phyloP scores from a whole-genome alignment of 345 rosid species.

The Arabidopsis thaliana region DNA sequence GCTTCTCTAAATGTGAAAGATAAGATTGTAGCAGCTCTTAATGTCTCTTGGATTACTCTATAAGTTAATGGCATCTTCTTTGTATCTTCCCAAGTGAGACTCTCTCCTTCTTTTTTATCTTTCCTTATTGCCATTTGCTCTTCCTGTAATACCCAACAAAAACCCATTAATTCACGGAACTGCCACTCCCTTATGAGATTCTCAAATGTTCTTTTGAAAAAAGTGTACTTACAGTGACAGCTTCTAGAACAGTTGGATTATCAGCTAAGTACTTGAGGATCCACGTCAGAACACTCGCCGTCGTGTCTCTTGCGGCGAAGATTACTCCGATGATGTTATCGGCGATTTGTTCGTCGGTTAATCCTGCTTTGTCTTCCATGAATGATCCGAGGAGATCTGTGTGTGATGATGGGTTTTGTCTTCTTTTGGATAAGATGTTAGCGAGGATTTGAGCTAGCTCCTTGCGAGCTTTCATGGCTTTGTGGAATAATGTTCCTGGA shows the following conservation, averaged over 20 bases:
- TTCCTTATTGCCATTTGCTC: slow-evolving; percentile 70
- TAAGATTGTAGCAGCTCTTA: slow-evolving; percentile 80
- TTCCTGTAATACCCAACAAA: slow-evolving; percentile 52
- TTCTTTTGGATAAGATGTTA: slow-evolving; percentile 58
- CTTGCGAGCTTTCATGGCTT: slow-evolving; percentile 93
- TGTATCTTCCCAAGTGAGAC: slow-evolving; percentile 71
- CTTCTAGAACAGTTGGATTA: slow-evolving; percentile 68
- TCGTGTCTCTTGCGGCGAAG: slow-evolving; percentile 91
- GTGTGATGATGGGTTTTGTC: slow-evolving; percentile 52
- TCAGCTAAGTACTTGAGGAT: slow-evolving; percentile 82
- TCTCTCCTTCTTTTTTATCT: slow-evolving; percentile 54
- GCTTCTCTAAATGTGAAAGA: slow-evolving; percentile 95
- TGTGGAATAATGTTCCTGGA: slow-evolving; percentile 76
- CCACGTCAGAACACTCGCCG: slow-evolving; percentile 89
- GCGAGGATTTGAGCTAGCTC: slow-evolving; percentile 76
- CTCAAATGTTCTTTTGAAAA: slow-evolving; percentile 1
- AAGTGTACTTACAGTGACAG: slow-evolving; percentile 71
- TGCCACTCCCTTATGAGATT: slow-evolving; percentile 27
- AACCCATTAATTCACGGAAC: slow-evolving; percentile 32
- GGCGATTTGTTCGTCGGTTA: slow-evolving; percentile 78
- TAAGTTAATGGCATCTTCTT: slow-evolving; percentile 79
- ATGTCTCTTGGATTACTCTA: slow-evolving; percentile 83
- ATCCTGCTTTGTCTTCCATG: slow-evolving; percentile 73
- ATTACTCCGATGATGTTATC: slow-evolving; percentile 93
- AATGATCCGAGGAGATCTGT: slow-evolving; percentile 73